A percentile compares a stretch with the other conserved stretches of the same genome.
Conservation (phyloP, 495 filamentous ascomycete species). For the Talaromyces stipitatus region DNA sequence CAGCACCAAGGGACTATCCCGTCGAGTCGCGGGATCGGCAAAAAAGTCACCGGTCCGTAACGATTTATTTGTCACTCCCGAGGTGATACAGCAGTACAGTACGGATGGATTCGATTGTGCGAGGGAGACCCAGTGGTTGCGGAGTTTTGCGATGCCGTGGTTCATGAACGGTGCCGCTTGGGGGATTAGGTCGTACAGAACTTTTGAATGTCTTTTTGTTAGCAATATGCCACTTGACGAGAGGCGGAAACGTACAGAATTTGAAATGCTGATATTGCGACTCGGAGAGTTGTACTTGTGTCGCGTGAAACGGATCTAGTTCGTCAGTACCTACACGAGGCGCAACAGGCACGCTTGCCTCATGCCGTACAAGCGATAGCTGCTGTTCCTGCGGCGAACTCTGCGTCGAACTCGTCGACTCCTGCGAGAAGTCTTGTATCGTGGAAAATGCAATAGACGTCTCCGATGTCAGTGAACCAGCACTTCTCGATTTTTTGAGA, state of each 20-base stretch:
- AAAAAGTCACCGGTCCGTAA: slow-evolving; percentile 30
- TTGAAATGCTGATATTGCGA: slow-evolving; percentile 36
- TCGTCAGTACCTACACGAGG: slow-evolving; percentile 24
- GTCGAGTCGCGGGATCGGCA: slow-evolving; percentile 26
- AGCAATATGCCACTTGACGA: background rate
- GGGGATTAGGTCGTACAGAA: slow-evolving; percentile 34
- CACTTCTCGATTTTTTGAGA: background rate
- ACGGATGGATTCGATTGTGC: slow-evolving; percentile 33
- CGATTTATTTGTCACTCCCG: slow-evolving; percentile 34
- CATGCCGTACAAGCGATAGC: slow-evolving; percentile 9
- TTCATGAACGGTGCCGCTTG: slow-evolving; percentile 34
- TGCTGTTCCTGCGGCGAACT: background rate
- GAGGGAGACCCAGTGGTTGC: slow-evolving; percentile 34
- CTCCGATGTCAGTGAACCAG: background rate
- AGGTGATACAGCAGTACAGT: slow-evolving; percentile 36
- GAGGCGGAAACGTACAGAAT: slow-evolving; percentile 23
- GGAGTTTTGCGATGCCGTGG: slow-evolving; percentile 29
- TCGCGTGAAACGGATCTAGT: slow-evolving; percentile 35
- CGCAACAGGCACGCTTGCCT: background rate
- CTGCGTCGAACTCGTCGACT: background rate
- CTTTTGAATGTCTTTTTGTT: slow-evolving; percentile 16
- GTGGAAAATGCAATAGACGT: background rate
- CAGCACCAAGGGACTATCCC: slow-evolving; percentile 27
- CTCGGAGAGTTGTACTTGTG: slow-evolving; percentile 34
- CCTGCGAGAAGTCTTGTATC: background rate